These are phyloP conservation scores for Tulasnella sp. DNA, from an alignment of 768 basidiomycete genomes.

Conservation along the genomic window DNA sequence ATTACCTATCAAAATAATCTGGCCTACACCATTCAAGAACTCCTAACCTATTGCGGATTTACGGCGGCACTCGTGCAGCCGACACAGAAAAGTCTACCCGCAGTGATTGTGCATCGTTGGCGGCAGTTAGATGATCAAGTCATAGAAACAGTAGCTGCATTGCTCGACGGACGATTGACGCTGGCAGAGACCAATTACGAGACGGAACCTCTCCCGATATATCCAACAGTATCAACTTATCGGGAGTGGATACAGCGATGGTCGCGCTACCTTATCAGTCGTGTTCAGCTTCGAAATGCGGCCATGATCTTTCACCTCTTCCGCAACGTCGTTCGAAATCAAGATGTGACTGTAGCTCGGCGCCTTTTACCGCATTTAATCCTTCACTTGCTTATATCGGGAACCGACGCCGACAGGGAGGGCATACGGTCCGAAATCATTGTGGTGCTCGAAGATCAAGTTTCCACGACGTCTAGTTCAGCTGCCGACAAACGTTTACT, in stretches of 20 bases:
- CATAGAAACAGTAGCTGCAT: conserved; percentile 77
- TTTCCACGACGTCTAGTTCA: conserved; percentile 54
- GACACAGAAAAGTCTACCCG: conserved; percentile 48
- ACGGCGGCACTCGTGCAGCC: conserved; percentile 64
- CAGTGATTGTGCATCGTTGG: conserved; percentile 76
- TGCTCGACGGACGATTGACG: conserved; percentile 67
- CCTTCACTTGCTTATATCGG: conserved; percentile 76
- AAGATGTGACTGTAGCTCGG: conserved; percentile 92
- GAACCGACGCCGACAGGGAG: conserved; percentile 52
- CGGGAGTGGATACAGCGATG: conserved; percentile 94
- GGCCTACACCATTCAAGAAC: conserved; percentile 87
- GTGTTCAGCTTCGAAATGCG: conserved; percentile 55
- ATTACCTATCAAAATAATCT: conserved; percentile 85
- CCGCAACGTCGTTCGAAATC: conserved; percentile 69
- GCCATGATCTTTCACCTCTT: conserved; percentile 73
- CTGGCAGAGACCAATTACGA: conserved; percentile 43
- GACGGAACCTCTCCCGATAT: conserved; percentile 64
- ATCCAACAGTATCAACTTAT: conserved; percentile 71
- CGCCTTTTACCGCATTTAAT: conserved; percentile 89
- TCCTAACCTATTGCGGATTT: conserved; percentile 83
- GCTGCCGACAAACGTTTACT: conserved; percentile 76
- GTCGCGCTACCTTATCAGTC: conserved; percentile 74
- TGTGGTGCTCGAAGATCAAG: conserved; percentile 82
- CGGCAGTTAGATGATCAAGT: conserved; percentile 72
- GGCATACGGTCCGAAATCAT: conserved; percentile 72